phyloP scores from a whole-genome alignment of 1,139 yeast genomes.

The Hanseniaspora sp. region DNA sequence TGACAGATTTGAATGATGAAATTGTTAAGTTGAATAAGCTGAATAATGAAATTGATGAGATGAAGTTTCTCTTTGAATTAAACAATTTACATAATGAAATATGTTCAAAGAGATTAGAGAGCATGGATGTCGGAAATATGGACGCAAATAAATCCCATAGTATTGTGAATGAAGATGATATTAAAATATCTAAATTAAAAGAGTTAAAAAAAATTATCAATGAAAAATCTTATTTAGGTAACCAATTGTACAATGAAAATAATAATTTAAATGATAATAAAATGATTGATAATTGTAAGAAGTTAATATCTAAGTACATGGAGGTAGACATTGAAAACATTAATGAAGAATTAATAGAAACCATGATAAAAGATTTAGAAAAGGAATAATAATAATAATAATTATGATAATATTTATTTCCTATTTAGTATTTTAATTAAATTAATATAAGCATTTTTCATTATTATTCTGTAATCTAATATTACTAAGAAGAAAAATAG shows the following conservation, averaged over 20 bases:
- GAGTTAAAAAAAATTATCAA: neutral
- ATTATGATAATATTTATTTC: neutral
- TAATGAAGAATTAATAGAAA: slow-evolving; percentile 34
- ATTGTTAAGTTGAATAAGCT: neutral
- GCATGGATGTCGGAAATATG: slow-evolving; percentile 15
- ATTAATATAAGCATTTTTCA: too few relatives aligned
- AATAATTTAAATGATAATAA: slow-evolving; percentile 31
- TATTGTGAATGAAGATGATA: neutral
- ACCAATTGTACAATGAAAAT: neutral
- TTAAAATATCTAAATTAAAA: neutral
- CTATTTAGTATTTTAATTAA: too few relatives aligned
- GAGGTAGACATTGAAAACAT: slow-evolving; percentile 41
- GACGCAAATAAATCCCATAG: slow-evolving; percentile 16
- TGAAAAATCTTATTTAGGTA: neutral
- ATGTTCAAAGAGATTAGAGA: slow-evolving; percentile 22
- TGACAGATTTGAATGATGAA: neutral
- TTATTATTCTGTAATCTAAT: too few relatives aligned
- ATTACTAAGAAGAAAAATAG: too few relatives aligned
- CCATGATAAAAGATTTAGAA: slow-evolving; percentile 34
- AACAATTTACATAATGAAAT: slow-evolving; percentile 19
- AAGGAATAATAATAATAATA: slow-evolving; percentile 16
- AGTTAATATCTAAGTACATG: slow-evolving; percentile 30
- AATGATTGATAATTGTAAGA: slow-evolving; percentile 46
- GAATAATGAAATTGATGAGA: neutral
- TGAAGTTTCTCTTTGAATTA: slow-evolving; percentile 10